A percentile compares a stretch with the other conserved stretches of the same genome.
These are phyloP conservation scores for Curvularia sp. DNA, from an alignment of 2,329 filamentous ascomycete species.

Conservation along the genomic window DNA sequence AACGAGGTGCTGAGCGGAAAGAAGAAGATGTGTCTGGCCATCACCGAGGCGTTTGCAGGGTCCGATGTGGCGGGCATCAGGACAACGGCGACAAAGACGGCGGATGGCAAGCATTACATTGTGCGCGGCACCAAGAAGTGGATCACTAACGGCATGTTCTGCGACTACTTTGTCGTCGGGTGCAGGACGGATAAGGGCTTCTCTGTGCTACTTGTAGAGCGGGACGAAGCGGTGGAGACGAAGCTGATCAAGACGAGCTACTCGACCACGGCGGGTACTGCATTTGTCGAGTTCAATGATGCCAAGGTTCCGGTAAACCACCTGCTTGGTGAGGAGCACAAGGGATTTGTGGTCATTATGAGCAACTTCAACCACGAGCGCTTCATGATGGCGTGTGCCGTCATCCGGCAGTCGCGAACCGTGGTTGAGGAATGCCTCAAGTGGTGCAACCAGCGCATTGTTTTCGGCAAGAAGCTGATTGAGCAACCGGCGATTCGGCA, in stretches of 20 bases:
- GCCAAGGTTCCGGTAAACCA: slow-evolving; percentile 84
- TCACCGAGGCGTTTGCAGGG: slow-evolving; percentile 88
- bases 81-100: slow-evolving; percentile 68
- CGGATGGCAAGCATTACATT: slow-evolving; percentile 62
- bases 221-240: slow-evolving; percentile 77
- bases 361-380: slow-evolving; percentile 90
- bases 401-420: slow-evolving; percentile 69
- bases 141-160: slow-evolving; percentile 83
- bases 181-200: slow-evolving; percentile 82
- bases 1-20: slow-evolving; percentile 77
- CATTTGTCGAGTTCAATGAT: slow-evolving; percentile 83
- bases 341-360: slow-evolving; percentile 84
- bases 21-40: slow-evolving; percentile 89
- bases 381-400: slow-evolving; percentile 74
- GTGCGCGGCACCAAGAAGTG: slow-evolving; percentile 79
- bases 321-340: slow-evolving; percentile 81
- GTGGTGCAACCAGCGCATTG: slow-evolving; percentile 85
- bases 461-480: slow-evolving; percentile 82
- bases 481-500: slow-evolving; percentile 82
- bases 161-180: slow-evolving; percentile 83
- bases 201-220: slow-evolving; percentile 76
- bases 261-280: slow-evolving; percentile 78
- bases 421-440: slow-evolving; percentile 86
- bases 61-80: slow-evolving; percentile 80
- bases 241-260: slow-evolving; percentile 82